Base-by-base conservation (phyloP, 2,329 filamentous ascomycete genomes). In the Orbilia oligospora region DNA sequence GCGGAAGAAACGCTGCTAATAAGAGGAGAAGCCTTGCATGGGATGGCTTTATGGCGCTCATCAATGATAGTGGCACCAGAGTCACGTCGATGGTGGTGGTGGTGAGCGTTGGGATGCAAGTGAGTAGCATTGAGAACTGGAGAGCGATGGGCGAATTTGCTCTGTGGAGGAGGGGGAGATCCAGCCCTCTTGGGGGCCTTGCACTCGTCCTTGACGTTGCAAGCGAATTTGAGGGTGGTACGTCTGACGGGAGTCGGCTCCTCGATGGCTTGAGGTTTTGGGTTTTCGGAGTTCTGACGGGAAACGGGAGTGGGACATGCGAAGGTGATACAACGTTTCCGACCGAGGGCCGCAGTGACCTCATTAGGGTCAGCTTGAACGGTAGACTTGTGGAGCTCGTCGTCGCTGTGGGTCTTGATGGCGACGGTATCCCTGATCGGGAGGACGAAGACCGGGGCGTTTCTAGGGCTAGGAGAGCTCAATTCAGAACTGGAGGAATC, bases 301-400 rank as follows among this genome's bases (percentile, higher is more conserved):
- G 85, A 6, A 91, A 92, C 44, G 16, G 67, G 38, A 14, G 88
- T 88, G 41, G 89, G 91, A 83, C 95, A 98, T 38, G 93, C 94
- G 84, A 98, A 98, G 76, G 92, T 95, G 81, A 98, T 97, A 84
- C 93, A 95, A 77, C 94, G 90, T 86, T 94, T 97, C 82, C 93
- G 92, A 61, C 90, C 91, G 65, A 91, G 85, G 10, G 88, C 88
- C 83, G 91, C 90, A 0, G 91, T 86, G 38, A 87, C 86, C 14
- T 88, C 86, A 82, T 92, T 89, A 71, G 87, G 87, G 44, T 82
- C 83, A 18, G 75, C 14, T 33, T 72, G 68, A n/a, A 63, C 51
- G 36, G 66, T 41, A 53, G 73, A 81, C 30, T 76, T 81, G 71
- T 76, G 80, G 64, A 83, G 80, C 61, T 83, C 82, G 22, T 80